Base-by-base conservation (phyloP, 2,329 filamentous ascomycete genomes). In the Scedosporium apiospermum region DNA sequence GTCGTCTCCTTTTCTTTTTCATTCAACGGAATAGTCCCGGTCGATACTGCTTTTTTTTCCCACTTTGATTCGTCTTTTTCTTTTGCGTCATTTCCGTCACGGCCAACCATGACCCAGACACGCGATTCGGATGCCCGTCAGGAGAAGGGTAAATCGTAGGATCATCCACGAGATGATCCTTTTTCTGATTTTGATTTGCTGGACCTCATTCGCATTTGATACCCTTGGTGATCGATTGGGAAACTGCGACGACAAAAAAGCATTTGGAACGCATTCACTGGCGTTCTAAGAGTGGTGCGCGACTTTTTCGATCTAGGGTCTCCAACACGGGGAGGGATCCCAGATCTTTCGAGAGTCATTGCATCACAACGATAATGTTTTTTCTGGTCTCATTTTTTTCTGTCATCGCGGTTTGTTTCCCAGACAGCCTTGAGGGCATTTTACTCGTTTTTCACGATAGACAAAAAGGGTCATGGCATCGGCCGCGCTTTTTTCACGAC, bases 381-480 rank as follows among this genome's bases (percentile, higher is more conserved):
- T 30, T 61, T 61, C 60, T 49, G 49, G 60, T 61, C 60, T 57
- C 60, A 61, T 61, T 55, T 61, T 53, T 53, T 74, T 73, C 75
- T 76, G 76, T 74, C 75, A 72, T 74, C 69, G 68, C 72, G 71
- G 51, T 55, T 23, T 55, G 51, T 69, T 71, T 71, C 67, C 69
- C 69, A 68, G 66, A 65, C 68, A 68, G 70, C 67, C 68, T 51
- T 49, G 49, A 71, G 70, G 73, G 72, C 69, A 73, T 73, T 73
- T 75, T 75, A 55, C 51, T 62, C 64, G 51, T 61, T 62, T 62
- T 62, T 72, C 71, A 71, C 71, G 69, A 74, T 72, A 70, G 74
- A 74, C 77, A 73, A 62, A 46, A 57, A 76, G 72, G 74, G 73
- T 77, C 74, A 74, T 77, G 75, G 71, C 73, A 74, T 77, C 75